Base-by-base conservation (phyloP, 371 early-diverging fungal species). In the Basidiobolus meristosporus region DNA sequence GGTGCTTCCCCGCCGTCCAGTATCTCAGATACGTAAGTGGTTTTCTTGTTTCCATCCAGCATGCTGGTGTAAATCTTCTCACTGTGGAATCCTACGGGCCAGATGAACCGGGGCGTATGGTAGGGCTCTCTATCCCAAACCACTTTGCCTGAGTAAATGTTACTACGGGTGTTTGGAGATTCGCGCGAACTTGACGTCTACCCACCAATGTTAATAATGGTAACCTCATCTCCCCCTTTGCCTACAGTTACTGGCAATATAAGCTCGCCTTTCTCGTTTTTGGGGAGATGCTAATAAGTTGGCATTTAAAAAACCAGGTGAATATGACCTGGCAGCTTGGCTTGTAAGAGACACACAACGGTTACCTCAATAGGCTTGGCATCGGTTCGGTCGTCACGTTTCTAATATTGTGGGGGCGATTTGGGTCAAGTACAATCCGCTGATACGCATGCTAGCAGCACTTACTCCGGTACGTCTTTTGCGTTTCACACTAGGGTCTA, bases 221-320 rank as follows among this genome's bases (percentile, higher is more conserved):
- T 62, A 18, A 72, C 63, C 42, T 61, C 63, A 42, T 72, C 65
- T 11, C 54, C 55, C 31, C 70, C 72, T 36, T 50, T 55, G n/a
- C 68, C 68, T 20, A 72, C 53, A 3, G 59, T 54, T 18, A 65
- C 60, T 0, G 73, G 73, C 19, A 65, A 57, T 12, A 53, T 50
- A 15, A 68, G 32, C 2, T 54, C 40, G 31, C 68, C 66, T 22
- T 59, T 50, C 1, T 52, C 32, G 36, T 57, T 56, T 36, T 48
- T 52, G 16, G 47, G 54, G 28, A 65, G 43, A 5, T 50, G 46
- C 55, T 62, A 18, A 15, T 10, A 2, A 7, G 26, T 16, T 18
- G 17, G 17, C n/a, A 26, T n/a, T n/a, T n/a, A n/a, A n/a, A n/a
- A n/a, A n/a, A n/a, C n/a, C n/a, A n/a, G n/a, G n/a, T n/a, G n/a